Base-by-base conservation (phyloP, 768 basidiomycete genomes). In the Kwoniella dejecticola region DNA sequence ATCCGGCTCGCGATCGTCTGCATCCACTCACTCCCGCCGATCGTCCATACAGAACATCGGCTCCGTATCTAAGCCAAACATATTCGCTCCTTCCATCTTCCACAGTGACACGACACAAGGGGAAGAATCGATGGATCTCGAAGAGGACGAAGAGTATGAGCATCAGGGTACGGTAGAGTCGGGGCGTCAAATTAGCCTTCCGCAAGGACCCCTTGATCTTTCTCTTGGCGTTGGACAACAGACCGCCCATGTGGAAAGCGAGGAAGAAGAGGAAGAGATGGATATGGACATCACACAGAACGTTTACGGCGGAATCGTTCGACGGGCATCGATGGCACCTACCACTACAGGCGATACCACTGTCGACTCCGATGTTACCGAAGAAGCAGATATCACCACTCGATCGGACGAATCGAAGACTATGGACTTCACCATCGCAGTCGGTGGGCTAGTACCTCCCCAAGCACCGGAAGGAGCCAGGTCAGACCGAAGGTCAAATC, bases 371-470 rank as follows among this genome's bases (percentile, higher is more conserved):
- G 69, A 72, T 11, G 53, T 42, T 17, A 63, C 53, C 8, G 41
- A 36, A 10, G 59, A 58, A 29, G 52, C 38, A 1, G 66, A 66
- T 24, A 63, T 60, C 8, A 49, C 62, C 2, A 48, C 24, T 12
- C 55, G 36, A 13, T 56, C 50, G 10, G 70, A 70, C 40, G 72
- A 71, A 19, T 66, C 64, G 15, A 66, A 68, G 45, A 79, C 78
- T 2, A 77, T 80, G 71, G 79, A 80, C 52, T 80, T 80, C 60
- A 80, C 79, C 4, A 70, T 79, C 21, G 75, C 77, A 7, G 64
- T 77, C 15, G 79, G 78, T 11, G 77, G 78, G 6, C 47, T 76
- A 24, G 64, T 80, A 26, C 78, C 78, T 5, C 57, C 60, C 40
- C 50, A 69, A 8, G 72, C 79, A 5, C 79, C 79, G 11, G 62